Evolutionary conservation across 257 asterid species (phyloP).

Genomic region (Salvia miltiorrhiza): DNA sequence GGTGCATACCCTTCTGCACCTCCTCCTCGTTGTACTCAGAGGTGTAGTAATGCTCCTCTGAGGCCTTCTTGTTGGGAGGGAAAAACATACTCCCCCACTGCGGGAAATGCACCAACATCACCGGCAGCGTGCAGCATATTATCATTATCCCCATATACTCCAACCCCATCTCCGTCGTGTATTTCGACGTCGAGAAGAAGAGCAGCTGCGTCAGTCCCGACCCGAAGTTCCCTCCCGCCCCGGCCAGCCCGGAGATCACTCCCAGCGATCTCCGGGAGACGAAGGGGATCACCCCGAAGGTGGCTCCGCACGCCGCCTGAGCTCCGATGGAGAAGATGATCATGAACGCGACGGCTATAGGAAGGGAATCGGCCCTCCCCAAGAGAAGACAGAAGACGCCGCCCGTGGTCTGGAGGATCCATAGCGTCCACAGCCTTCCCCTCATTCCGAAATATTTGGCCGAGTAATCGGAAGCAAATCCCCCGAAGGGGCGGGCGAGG

Average conservation of each 20-base stretch:
- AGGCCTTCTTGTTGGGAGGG: slow-evolving; percentile 24
- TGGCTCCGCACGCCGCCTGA: slow-evolving; percentile 45
- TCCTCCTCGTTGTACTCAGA: slow-evolving; percentile 27
- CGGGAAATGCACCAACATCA: slow-evolving; percentile 33
- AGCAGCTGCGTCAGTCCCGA: slow-evolving; percentile 35
- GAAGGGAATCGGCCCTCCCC: slow-evolving; percentile 41
- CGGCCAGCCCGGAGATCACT: slow-evolving; percentile 42
- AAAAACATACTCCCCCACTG: slow-evolving; percentile 52
- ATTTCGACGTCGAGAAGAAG: slow-evolving; percentile 29
- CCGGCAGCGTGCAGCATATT: slow-evolving; percentile 42
- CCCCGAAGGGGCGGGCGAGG: slow-evolving; percentile 56
- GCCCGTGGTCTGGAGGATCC: slow-evolving; percentile 56
- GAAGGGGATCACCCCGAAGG: slow-evolving; percentile 38
- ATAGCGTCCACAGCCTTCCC: slow-evolving; percentile 60
- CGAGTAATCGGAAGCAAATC: slow-evolving; percentile 44
- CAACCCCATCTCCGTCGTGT: slow-evolving; percentile 30
- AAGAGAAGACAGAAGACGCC: slow-evolving; percentile 51
- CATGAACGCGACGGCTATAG: slow-evolving; percentile 42
- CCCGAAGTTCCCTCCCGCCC: slow-evolving; percentile 53
- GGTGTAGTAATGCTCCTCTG: slow-evolving; percentile 29
- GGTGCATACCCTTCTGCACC: slow-evolving; percentile 30
- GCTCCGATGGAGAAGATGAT: slow-evolving; percentile 57
- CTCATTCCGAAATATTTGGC: slow-evolving; percentile 59
- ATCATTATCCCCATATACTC: slow-evolving; percentile 46
- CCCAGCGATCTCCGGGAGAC: slow-evolving; percentile 40